phyloP scores from a whole-genome alignment of 2,329 filamentous ascomycete species.

The Pseudogymnoascus sp. region DNA sequence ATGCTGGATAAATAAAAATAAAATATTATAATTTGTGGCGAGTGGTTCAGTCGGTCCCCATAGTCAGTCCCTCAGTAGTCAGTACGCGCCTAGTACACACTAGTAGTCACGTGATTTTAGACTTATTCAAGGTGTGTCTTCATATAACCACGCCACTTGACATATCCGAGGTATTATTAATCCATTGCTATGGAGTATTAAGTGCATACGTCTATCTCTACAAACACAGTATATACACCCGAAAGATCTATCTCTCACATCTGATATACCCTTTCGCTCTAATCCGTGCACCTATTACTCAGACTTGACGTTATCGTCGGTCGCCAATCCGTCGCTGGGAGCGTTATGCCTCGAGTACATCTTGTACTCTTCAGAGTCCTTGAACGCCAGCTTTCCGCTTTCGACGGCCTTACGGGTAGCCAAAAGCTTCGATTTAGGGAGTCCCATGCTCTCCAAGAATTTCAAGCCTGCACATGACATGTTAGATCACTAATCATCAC shows the following conservation, averaged over 20 bases:
- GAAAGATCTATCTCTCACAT: neutral
- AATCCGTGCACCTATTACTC: neutral
- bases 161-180: constrained; percentile 4
- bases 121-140: neutral
- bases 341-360: constrained; percentile 55
- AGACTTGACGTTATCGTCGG: neutral
- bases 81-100: neutral
- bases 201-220: constrained; percentile 1
- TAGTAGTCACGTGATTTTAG: neutral
- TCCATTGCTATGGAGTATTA: constrained; percentile 6
- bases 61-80: neutral
- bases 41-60: neutral
- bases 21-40: neutral
- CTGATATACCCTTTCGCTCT: neutral
- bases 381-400: constrained; percentile 50
- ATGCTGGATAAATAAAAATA: neutral
- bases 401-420: constrained; percentile 55
- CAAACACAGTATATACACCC: constrained; percentile 2
- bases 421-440: constrained; percentile 52
- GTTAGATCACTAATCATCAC: constrained; percentile 12
- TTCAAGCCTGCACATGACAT: constrained; percentile 39
- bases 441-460: constrained; percentile 58
- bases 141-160: neutral
- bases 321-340: constrained; percentile 28
- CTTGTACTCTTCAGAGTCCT: constrained; percentile 50